Conservation (phyloP, 257 asterid genomes). For the Solanum pinnatisectum region DNA sequence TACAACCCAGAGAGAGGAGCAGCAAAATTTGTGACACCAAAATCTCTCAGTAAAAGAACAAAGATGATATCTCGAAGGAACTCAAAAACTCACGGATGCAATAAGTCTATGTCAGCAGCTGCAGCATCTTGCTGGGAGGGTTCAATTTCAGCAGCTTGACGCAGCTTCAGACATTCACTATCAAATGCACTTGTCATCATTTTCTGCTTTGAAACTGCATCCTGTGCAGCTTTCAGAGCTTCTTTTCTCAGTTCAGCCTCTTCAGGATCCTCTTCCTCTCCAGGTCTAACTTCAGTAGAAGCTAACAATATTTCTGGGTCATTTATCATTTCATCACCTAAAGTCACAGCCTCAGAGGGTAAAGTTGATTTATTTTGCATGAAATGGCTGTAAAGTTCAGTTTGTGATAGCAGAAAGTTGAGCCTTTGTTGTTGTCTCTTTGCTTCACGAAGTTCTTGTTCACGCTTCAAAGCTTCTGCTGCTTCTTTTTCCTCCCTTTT, state of each 20-base stretch:
- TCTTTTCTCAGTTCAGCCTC: constrained; percentile 90
- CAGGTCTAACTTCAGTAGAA: constrained; percentile 53
- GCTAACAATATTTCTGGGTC: constrained; percentile 39
- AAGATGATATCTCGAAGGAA: background rate
- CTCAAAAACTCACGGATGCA: constrained; percentile 75
- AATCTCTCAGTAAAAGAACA: background rate
- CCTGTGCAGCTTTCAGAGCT: constrained; percentile 97
- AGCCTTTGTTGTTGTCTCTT: constrained; percentile 98
- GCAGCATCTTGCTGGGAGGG: constrained; percentile 58
- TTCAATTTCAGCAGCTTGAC: constrained; percentile 55
- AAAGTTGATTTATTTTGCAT: constrained; percentile 84
- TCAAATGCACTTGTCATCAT: constrained; percentile 80
- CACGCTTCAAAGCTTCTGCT: constrained; percentile 97
- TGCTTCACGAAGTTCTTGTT: constrained; percentile 99
- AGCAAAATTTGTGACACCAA: background rate
- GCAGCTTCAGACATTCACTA: constrained; percentile 65
- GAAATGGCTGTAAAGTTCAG: constrained; percentile 98
- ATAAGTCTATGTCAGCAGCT: constrained; percentile 66
- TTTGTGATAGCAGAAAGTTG: constrained; percentile 89
- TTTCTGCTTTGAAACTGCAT: constrained; percentile 99
- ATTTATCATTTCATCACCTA: constrained; percentile 36
- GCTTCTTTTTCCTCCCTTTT: constrained; percentile 99
- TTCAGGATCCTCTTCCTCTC: constrained; percentile 77
- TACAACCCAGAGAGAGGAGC: background rate
- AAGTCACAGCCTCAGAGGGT: constrained; percentile 42